Evolutionary conservation across 352 stramenopile species (phyloP).

Genomic region (Pythium vanterpoolii): DNA sequence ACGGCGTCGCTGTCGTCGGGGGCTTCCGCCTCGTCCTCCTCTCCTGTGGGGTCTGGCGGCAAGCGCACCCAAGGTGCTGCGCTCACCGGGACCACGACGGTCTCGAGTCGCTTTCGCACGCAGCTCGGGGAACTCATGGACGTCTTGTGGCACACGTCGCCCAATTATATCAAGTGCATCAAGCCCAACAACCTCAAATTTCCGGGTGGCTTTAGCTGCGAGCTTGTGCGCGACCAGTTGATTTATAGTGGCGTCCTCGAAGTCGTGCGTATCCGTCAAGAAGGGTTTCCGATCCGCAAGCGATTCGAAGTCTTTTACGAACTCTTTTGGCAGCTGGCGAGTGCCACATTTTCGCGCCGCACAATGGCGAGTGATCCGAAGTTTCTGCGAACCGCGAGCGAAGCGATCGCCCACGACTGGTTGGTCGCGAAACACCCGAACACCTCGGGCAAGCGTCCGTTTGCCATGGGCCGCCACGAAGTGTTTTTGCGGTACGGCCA

Average conservation of each 20-base stretch:
- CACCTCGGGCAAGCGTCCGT: constrained; percentile 26
- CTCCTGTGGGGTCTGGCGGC: neutral
- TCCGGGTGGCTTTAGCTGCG: constrained; percentile 82
- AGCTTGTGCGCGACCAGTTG: constrained; percentile 88
- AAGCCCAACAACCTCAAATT: constrained; percentile 95
- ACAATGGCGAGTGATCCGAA: constrained; percentile 24
- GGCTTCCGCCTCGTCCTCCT: neutral
- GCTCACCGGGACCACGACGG: constrained; percentile 58
- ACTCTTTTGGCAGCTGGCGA: constrained; percentile 52
- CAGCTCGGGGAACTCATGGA: constrained; percentile 83
- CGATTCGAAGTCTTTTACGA: constrained; percentile 74
- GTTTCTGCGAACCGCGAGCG: constrained; percentile 33
- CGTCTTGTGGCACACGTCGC: constrained; percentile 82
- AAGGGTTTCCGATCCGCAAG: constrained; percentile 88
- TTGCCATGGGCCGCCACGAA: constrained; percentile 68
- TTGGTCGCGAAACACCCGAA: constrained; percentile 26
- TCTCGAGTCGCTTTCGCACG: constrained; percentile 71
- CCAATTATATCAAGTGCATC: constrained; percentile 94
- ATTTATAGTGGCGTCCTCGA: constrained; percentile 92
- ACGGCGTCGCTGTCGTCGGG: constrained; percentile 5
- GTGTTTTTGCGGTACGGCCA: constrained; percentile 80
- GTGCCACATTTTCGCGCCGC: constrained; percentile 27
- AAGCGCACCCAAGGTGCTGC: constrained; percentile 15
- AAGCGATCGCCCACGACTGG: constrained; percentile 50
- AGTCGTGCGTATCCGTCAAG: constrained; percentile 90